Evolutionary conservation across 306 rosid species (phyloP), one percentile per base, ranked within the genome.

Genomic region (Quercus glauca): DNA sequence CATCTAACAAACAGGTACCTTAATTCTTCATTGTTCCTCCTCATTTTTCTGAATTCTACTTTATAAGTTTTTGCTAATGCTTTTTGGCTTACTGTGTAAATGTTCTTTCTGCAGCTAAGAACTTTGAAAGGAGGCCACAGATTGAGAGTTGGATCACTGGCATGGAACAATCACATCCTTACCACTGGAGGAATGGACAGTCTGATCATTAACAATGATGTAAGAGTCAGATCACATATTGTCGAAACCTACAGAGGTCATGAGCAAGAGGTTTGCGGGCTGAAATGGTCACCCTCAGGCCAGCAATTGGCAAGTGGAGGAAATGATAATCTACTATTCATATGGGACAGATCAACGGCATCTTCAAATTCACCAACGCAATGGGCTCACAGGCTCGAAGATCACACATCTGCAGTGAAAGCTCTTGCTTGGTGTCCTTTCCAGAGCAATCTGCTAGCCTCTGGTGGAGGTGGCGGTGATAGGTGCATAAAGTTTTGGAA

Each of bases 161-260:
- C 96, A 15, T 93, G 97, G 97, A 91, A 91, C 83, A 88, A 77
- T 69, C 93, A 93, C 75, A 86, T 91, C 64, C 92, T 93, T 53
- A 84, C 97, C 29, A 93, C 97, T 2, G 96, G 97, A 76, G 92
- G 92, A 55, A 89, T 93, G 97, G 96, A 93, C 70, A 86, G 94
- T 37, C 78, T 69, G 61, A 87, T 93, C 45, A 61, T 93, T 2
- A 88, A 91, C 85, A 93, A 91, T 35, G 97, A 93, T 77, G 94
- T 93, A 28, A 87, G 97, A 88, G 73, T 91, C n/a, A 85, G 97
- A 74, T 85, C 88, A 4, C 94, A 87, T 75, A 80, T 93, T 33
- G 87, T 93, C 41, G 96, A 88, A 64, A 91, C 90, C 49, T 93
- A 93, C 81, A 81, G 90, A 73, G 97, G 96, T 1, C 97, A 93